Evolutionary conservation across 805 yeast genomes (phyloP).

Genomic region (Kazachstania martiniae): DNA sequence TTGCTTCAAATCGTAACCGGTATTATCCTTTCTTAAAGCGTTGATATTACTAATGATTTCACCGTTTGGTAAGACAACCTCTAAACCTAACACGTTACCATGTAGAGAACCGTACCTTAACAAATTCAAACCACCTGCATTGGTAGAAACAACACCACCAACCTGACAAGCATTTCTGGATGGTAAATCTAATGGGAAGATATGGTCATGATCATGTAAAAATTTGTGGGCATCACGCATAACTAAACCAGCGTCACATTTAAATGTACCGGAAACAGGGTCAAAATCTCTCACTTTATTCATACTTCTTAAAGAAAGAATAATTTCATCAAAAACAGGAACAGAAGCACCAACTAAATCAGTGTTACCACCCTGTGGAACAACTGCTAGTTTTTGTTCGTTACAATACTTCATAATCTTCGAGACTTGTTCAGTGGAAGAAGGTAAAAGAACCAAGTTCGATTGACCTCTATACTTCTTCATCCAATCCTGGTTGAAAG

Average conservation of each 20-base stretch:
- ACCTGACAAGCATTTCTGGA: slow-evolving; percentile 95
- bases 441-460: slow-evolving; percentile 69
- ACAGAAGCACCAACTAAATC: slow-evolving; percentile 91
- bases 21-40: slow-evolving; percentile 88
- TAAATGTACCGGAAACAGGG: slow-evolving; percentile 68
- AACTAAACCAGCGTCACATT: slow-evolving; percentile 84
- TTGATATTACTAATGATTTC: slow-evolving; percentile 68
- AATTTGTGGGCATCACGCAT: slow-evolving; percentile 74
- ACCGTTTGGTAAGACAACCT: slow-evolving; percentile 86
- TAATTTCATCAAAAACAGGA: slow-evolving; percentile 85
- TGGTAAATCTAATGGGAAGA: slow-evolving; percentile 88
- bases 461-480: slow-evolving; percentile 83
- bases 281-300: slow-evolving; percentile 79
- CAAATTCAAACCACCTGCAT: slow-evolving; percentile 89
- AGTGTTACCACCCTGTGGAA: slow-evolving; percentile 96
- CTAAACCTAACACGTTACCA: slow-evolving; percentile 84
- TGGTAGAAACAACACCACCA: slow-evolving; percentile 91
- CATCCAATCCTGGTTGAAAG: slow-evolving; percentile 89
- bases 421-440: slow-evolving; percentile 68
- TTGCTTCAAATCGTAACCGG: slow-evolving; percentile 90
- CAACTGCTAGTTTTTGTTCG: slow-evolving; percentile 66
- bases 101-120: slow-evolving; percentile 86
- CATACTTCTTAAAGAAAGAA: slow-evolving; percentile 56
- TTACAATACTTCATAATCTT: slow-evolving; percentile 71
- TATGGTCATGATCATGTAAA: slow-evolving; percentile 68